A percentile compares a stretch with the other conserved stretches of the same genome.
Conservation (phyloP, 2,329 filamentous ascomycete genomes). For the Dactylellina haptotyla region DNA sequence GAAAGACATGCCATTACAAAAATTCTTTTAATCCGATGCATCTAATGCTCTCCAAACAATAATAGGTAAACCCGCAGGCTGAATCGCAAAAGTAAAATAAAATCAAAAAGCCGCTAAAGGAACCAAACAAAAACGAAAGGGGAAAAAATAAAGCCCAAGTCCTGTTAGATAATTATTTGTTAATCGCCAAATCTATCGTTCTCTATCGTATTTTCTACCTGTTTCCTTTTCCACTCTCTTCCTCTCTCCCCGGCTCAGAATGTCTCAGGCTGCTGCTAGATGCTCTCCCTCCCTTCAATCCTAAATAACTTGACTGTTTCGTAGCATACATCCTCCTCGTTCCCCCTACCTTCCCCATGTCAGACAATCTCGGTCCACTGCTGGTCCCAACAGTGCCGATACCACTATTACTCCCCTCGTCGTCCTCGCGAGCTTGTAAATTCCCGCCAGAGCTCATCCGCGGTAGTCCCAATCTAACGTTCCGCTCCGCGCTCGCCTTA, state of each 20-base stretch:
- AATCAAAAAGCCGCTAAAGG: background rate
- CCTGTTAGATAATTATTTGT: too few species aligned
- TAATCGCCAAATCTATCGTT: too few species aligned
- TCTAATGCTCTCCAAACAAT: conserved; percentile 26
- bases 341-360: conserved; percentile 39
- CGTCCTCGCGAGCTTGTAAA: conserved; percentile 32
- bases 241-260: conserved; percentile 21
- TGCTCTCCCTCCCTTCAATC: conserved; percentile 22
- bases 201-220: too few species aligned
- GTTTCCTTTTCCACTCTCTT: conserved; percentile 1
- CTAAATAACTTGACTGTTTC: conserved; percentile 26
- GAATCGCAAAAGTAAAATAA: background rate
- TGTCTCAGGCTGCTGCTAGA: conserved; percentile 41
- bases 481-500: conserved; percentile 71
- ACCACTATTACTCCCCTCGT: conserved; percentile 19
- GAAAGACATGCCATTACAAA: conserved; percentile 17
- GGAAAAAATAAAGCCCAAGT: conserved; percentile 17
- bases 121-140: conserved; percentile 31
- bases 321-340: conserved; percentile 54
- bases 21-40: conserved; percentile 3
- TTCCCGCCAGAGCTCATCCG: conserved; percentile 24
- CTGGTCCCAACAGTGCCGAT: conserved; percentile 13
- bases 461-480: conserved; percentile 23
- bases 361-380: conserved; percentile 31
- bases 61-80: conserved; percentile 18